Conservation (phyloP, 495 filamentous ascomycete species). For the Lasiosphaeris hirsuta region DNA sequence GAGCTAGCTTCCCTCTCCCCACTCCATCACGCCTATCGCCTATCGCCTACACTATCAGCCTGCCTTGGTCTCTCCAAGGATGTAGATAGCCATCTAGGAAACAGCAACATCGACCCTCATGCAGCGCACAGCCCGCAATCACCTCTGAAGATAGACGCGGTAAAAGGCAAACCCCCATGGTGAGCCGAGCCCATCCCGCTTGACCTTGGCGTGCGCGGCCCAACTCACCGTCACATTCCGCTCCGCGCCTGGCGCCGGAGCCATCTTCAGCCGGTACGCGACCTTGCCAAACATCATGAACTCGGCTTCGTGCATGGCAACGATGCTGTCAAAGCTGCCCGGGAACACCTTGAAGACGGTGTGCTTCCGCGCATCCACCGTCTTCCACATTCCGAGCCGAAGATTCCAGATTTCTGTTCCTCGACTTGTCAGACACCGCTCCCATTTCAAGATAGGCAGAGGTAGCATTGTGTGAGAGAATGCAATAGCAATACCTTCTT, state of each 20-base stretch:
- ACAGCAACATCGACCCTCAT: not conserved
- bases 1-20: not conserved
- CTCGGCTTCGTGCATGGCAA: conserved; percentile 17
- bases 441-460: not conserved
- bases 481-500: conserved; percentile 21
- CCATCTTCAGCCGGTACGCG: conserved; percentile 20
- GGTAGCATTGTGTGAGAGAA: not conserved
- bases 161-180: conserved; percentile 15
- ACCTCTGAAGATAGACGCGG: conserved; percentile 16
- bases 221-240: conserved; percentile 15
- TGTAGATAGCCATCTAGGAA: not conserved
- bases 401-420: conserved; percentile 24
- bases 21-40: not conserved
- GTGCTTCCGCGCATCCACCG: conserved; percentile 30
- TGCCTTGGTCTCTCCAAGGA: not conserved
- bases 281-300: conserved; percentile 36
- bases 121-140: not conserved
- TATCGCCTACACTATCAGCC: not conserved
- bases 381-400: conserved; percentile 26
- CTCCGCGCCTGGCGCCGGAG: not conserved
- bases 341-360: conserved; percentile 32
- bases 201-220: conserved; percentile 22
- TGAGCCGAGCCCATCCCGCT: conserved; percentile 13
- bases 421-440: not conserved
- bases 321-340: conserved; percentile 18